phyloP scores from a whole-genome alignment of 169 alveolate species.

The Sarcocystis neurona region DNA sequence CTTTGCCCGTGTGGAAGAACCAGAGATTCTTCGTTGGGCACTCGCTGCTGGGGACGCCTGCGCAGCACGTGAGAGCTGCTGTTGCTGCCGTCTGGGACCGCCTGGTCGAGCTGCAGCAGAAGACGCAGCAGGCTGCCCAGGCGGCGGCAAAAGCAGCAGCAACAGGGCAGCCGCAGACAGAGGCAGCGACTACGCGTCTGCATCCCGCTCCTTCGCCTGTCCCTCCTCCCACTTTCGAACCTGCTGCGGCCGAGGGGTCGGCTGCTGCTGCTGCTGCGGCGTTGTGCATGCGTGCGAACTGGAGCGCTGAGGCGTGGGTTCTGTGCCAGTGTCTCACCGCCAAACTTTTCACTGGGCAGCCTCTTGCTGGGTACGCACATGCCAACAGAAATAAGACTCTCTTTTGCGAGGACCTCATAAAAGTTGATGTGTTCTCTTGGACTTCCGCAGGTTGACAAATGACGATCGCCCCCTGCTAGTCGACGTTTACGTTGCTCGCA shows the following conservation, averaged over 20 bases:
- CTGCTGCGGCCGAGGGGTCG: not conserved
- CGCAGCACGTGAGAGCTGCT: not conserved
- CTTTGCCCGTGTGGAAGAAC: constrained; percentile 16
- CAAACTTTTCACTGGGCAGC: constrained; percentile 23
- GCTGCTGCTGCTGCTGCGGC: not conserved
- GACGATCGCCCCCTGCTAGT: too few species aligned
- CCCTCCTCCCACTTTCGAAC: not conserved
- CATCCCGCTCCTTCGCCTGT: not conserved
- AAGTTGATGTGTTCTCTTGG: too few species aligned
- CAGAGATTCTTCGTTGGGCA: constrained; percentile 33
- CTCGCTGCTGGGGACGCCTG: not conserved
- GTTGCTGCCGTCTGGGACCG: not conserved
- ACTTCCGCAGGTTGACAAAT: too few species aligned
- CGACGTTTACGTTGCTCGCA: too few species aligned
- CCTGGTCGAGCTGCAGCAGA: not conserved
- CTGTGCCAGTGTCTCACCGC: constrained; percentile 28
- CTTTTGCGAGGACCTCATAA: too few species aligned
- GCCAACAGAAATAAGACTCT: not conserved
- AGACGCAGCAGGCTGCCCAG: not conserved
- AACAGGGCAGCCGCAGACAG: not conserved
- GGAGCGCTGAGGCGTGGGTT: too few species aligned
- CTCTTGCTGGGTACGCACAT: not conserved
- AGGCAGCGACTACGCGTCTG: not conserved
- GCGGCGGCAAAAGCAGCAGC: not conserved
- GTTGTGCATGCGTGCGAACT: not conserved